A percentile compares a stretch with the other conserved stretches of the same genome.
phyloP scores from a whole-genome alignment of 78 protist species.

The Chrysochromulina parva region DNA sequence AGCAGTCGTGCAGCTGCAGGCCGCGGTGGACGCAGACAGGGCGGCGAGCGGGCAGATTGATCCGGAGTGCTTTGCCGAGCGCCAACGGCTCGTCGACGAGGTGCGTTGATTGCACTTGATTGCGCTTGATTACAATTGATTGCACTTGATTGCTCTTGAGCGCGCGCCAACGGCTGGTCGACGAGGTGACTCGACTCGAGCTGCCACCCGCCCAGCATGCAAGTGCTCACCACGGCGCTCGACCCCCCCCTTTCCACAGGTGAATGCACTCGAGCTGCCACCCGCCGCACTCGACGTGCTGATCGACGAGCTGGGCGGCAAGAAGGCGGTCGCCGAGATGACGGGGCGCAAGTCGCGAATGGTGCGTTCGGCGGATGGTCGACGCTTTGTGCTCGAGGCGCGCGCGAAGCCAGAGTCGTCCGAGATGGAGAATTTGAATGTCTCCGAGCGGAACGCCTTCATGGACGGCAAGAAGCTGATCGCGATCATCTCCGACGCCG shows the following conservation, averaged over 20 bases:
- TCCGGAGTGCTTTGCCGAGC: too few relatives aligned
- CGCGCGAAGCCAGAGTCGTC: background rate
- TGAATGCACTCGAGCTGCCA: background rate
- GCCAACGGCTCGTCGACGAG: too few relatives aligned
- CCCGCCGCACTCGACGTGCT: background rate
- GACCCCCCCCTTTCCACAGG: background rate
- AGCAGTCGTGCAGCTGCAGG: too few relatives aligned
- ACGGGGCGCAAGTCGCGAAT: background rate
- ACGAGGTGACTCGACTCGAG: background rate
- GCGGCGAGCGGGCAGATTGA: too few relatives aligned
- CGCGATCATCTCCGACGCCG: conserved; percentile 18
- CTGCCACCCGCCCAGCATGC: background rate
- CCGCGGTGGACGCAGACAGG: too few relatives aligned
- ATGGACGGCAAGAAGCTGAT: background rate
- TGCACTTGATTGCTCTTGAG: too few relatives aligned
- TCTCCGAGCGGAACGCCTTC: background rate
- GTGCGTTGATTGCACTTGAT: too few relatives aligned
- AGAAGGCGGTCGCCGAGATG: conserved; percentile 11
- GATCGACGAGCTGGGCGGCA: conserved; percentile 6
- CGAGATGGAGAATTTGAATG: background rate
- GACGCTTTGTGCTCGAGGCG: too few relatives aligned
- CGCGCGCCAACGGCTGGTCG: background rate
- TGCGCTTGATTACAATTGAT: too few relatives aligned
- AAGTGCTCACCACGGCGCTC: too few relatives aligned
- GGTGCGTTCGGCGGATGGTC: background rate